Evolutionary conservation across 768 basidiomycete genomes (phyloP).

Genomic region (Serpula lacrymans): DNA sequence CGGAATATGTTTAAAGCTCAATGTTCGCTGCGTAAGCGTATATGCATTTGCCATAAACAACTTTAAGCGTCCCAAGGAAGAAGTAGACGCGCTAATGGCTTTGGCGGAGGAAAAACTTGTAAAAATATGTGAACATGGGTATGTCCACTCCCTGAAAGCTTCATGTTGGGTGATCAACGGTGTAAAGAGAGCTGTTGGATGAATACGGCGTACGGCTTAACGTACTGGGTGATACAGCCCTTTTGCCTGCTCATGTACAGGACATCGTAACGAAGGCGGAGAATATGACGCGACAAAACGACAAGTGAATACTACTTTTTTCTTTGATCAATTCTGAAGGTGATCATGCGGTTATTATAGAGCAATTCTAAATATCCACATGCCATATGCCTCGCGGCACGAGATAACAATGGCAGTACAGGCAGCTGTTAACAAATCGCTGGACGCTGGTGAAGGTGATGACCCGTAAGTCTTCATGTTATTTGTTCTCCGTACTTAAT

Average conservation of each 20-base stretch:
- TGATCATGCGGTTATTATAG: constrained; percentile 35
- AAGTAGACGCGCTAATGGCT: constrained; percentile 87
- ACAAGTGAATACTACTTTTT: constrained; percentile 43
- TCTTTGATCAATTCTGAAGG: too few relatives aligned
- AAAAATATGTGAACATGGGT: constrained; percentile 84
- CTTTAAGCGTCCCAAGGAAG: constrained; percentile 82
- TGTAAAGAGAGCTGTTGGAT: constrained; percentile 69
- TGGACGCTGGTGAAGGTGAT: constrained; percentile 29
- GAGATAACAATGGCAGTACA: constrained; percentile 82
- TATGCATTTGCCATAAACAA: constrained; percentile 99
- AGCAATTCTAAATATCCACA: constrained; percentile 86
- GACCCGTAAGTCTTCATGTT: constrained; percentile 16
- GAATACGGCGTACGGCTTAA: constrained; percentile 81
- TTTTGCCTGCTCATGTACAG: constrained; percentile 80
- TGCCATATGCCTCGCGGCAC: constrained; percentile 89
- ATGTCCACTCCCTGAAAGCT: constrained; percentile 19
- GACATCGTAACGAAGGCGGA: constrained; percentile 70
- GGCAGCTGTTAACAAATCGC: constrained; percentile 27
- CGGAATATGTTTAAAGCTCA: constrained; percentile 79
- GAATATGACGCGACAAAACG: constrained; percentile 68
- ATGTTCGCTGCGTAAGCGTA: constrained; percentile 82
- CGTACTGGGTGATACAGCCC: constrained; percentile 67
- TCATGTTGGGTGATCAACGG: not conserved
- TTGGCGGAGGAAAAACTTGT: constrained; percentile 74
- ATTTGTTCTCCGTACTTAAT: not conserved